Conservation (phyloP, 202 grass and related monocot species). For the Sporobolus alterniflorus region DNA sequence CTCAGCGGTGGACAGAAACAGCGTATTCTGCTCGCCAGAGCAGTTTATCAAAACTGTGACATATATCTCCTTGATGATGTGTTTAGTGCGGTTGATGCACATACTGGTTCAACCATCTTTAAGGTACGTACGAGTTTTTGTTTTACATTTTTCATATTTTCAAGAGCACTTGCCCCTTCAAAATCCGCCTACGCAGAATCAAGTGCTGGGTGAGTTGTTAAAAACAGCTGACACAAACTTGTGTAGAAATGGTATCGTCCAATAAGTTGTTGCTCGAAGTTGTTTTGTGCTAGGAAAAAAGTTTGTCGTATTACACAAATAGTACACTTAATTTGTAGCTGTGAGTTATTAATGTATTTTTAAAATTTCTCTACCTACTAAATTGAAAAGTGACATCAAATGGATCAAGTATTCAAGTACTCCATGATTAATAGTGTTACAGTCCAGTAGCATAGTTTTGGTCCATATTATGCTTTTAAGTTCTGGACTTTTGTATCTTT, state of each 20-base stretch:
- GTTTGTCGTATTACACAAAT: neutral
- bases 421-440: neutral
- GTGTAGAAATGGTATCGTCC: neutral
- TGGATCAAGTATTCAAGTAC: neutral
- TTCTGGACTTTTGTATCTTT: neutral
- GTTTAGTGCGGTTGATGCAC: slow-evolving; percentile 82
- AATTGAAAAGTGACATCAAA: neutral
- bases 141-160: neutral
- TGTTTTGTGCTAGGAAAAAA: neutral
- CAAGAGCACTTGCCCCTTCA: neutral
- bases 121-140: slow-evolving; percentile 46
- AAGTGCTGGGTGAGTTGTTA: neutral
- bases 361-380: neutral
- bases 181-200: neutral
- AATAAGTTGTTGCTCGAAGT: neutral
- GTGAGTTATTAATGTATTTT: neutral
- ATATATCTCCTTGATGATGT: slow-evolving; percentile 80
- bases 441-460: neutral
- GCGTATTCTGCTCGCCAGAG: slow-evolving; percentile 69
- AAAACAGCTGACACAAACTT: neutral
- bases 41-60: slow-evolving; percentile 68
- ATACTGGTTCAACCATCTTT: slow-evolving; percentile 70
- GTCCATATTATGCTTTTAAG: neutral
- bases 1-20: slow-evolving; percentile 82
- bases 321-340: neutral